Conservation (phyloP, 2,329 filamentous ascomycete species). For the Colletotrichum siamense region DNA sequence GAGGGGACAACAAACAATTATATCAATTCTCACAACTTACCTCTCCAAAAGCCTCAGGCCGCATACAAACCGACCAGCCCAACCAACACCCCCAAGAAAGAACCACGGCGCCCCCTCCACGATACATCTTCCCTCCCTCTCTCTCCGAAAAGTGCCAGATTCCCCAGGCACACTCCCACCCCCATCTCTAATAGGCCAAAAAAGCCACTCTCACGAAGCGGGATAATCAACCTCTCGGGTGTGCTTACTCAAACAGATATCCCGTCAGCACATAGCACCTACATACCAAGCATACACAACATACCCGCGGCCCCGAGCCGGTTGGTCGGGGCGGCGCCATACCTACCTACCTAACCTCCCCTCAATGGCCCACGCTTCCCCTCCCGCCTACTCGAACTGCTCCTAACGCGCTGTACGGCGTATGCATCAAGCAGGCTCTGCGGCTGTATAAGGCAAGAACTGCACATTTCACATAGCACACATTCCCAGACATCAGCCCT, state of each 20-base stretch:
- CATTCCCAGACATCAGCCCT: background rate
- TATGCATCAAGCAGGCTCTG: background rate
- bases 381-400: background rate
- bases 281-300: background rate
- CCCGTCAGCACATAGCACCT: background rate
- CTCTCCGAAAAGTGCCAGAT: background rate
- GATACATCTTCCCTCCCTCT: background rate
- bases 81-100: background rate
- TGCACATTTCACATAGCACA: background rate
- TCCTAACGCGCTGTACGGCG: background rate
- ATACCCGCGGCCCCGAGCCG: conserved; percentile 2
- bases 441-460: background rate
- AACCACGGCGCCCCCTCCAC: background rate
- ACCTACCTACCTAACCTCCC: background rate
- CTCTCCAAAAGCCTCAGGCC: background rate
- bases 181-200: background rate
- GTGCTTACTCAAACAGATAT: background rate
- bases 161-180: background rate
- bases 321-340: background rate
- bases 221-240: background rate
- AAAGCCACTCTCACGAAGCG: background rate
- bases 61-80: background rate
- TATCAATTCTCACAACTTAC: background rate
- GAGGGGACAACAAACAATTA: background rate
- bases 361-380: background rate